Evolutionary conservation across 805 yeast species (phyloP), one percentile per base, ranked within the genome.

Genomic region (Candida odintsovae): DNA sequence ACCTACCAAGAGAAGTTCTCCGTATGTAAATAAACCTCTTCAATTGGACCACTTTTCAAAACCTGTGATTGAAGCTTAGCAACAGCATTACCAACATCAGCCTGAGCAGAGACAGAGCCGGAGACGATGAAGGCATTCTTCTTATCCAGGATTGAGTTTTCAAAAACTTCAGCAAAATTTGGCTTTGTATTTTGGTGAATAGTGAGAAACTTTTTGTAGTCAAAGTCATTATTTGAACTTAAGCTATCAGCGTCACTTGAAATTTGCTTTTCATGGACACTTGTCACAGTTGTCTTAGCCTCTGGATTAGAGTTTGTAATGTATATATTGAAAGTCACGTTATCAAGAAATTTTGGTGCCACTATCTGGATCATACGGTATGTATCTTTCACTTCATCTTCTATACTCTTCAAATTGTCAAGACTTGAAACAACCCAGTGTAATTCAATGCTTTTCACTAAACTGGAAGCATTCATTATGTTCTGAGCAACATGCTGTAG

Each of bases 21-120:
- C 0, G 80, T 72, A 50, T 77, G 80, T 26, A 77, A 56, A 45
- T 67, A 75, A 13, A 76, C 62, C 54, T 77, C 82, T 40, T 69
- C 71, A 13, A 73, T 59, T n/a, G n/a, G n/a, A 2, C 45, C 41
- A 5, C 51, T 46, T 1, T 55, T 33, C 29, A 54, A 47, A 3
- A 68, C 59, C 37, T 61, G 62, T 19, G 56, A 63, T 52, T 77
- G 83, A 12, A 73, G 46, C 1, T 58, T 20, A 1, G 81, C 71
- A 8, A 68, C 72, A 0, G 64, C 63, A 38, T 63, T 64, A 13
- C 75, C 71, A 26, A 69, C 69, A 11, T 63, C 61, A 18, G 51
- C 41, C 54, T 70, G 76, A 61, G 73, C 57, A 0, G 67, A 53
- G 3, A 62, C 63, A 22, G 77, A 71, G 5, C 82, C 83, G 2